Percentiles rank a stretch among this genome's conserved stretches.
Conservation (phyloP, 306 rosid genomes). For the Trifolium repens region DNA sequence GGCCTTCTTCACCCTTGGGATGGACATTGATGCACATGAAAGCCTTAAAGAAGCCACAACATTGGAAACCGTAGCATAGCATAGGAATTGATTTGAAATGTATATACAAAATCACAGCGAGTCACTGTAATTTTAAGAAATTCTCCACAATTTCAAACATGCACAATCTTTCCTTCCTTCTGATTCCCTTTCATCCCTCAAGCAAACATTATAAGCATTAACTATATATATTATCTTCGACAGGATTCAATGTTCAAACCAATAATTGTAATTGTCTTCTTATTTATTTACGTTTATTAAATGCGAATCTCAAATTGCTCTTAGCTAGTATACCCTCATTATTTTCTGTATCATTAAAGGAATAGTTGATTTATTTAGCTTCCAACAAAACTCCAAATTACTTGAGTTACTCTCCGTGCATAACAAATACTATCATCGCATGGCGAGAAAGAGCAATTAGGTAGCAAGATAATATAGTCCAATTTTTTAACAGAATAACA, state of each 20-base stretch:
- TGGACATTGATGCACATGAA: slow-evolving; percentile 85
- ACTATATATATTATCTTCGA: slow-evolving; percentile 8
- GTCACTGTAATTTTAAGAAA: no score
- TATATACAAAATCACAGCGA: no score
- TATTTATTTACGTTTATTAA: not conserved
- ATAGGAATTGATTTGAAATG: slow-evolving; percentile 55
- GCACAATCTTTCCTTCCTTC: no score
- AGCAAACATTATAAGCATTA: slow-evolving; percentile 26
- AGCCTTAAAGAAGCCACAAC: slow-evolving; percentile 75
- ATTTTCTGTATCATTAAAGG: not conserved
- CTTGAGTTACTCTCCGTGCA: no score
- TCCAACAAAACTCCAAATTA: not conserved
- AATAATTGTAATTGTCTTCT: not conserved
- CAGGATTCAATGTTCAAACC: not conserved
- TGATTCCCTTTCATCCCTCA: not conserved
- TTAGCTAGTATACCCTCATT: not conserved
- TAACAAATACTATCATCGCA: no score
- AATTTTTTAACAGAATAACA: not conserved
- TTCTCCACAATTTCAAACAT: no score
- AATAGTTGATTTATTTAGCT: not conserved
- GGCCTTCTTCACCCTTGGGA: slow-evolving; percentile 78
- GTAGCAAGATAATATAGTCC: slow-evolving; percentile 5
- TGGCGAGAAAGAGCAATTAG: not conserved
- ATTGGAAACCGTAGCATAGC: slow-evolving; percentile 62
- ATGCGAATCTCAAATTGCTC: not conserved